Conservation (phyloP, 192 early-diverging fungal species). For the Podila minutissima region DNA sequence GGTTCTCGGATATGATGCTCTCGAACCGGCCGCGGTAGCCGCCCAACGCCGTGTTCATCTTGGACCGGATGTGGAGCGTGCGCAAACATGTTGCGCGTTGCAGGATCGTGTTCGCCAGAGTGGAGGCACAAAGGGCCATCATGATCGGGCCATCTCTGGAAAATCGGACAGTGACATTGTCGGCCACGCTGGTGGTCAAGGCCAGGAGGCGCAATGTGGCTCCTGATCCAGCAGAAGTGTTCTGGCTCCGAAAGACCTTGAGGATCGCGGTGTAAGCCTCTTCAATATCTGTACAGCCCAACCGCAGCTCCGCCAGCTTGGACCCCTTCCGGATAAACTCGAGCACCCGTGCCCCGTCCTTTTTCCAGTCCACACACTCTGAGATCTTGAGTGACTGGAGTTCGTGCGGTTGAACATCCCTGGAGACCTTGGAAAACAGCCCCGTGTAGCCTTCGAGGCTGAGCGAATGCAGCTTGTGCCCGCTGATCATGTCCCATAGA, state of each 20-base stretch:
- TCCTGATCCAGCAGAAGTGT: neutral
- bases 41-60: neutral
- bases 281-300: conserved; percentile 1
- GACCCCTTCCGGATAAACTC: conserved; percentile 15
- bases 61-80: neutral
- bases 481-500: conserved; percentile 15
- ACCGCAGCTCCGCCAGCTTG: conserved; percentile 4
- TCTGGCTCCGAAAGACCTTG: neutral
- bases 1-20: neutral
- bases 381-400: conserved; percentile 7
- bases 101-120: neutral
- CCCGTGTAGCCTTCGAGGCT: conserved; percentile 9
- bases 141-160: neutral
- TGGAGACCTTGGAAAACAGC: conserved; percentile 8
- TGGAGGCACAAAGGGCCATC: neutral
- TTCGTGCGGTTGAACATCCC: neutral
- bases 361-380: conserved; percentile 21
- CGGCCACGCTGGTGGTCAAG: neutral
- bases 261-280: conserved; percentile 7
- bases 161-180: neutral
- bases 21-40: neutral
- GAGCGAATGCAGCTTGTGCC: conserved; percentile 14
- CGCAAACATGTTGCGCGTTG: neutral
- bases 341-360: conserved; percentile 9
- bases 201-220: neutral